Conservation (phyloP, 1,139 yeast genomes). For the Lodderomyces jiufengensis region DNA sequence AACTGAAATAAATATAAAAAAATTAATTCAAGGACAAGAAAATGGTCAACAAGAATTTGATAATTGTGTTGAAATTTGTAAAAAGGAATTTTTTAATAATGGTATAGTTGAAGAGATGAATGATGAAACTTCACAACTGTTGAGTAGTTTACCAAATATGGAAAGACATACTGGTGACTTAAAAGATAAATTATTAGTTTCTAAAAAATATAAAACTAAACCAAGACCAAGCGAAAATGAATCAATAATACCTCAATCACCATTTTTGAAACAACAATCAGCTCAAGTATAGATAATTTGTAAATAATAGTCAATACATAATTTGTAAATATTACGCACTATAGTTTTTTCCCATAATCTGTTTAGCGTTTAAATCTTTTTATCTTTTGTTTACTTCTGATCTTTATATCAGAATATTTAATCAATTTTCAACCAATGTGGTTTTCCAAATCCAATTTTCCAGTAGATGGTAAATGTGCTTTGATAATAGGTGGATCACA, state of each 20-base stretch:
- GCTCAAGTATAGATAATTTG: background rate
- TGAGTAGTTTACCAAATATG: constrained; percentile 24
- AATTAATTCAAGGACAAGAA: constrained; percentile 43
- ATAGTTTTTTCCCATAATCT: no score
- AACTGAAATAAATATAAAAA: constrained; percentile 55
- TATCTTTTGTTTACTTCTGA: no score
- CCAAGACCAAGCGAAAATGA: constrained; percentile 22
- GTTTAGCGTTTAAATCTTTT: no score
- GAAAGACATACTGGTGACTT: constrained; percentile 26
- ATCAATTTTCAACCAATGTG: constrained; percentile 19
- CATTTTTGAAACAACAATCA: constrained; percentile 22
- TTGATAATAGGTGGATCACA: constrained; percentile 95
- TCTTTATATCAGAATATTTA: no score
- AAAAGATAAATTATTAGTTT: constrained; percentile 24
- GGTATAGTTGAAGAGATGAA: constrained; percentile 23
- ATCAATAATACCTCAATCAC: constrained; percentile 33
- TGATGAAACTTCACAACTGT: constrained; percentile 17
- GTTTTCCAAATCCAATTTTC: constrained; percentile 27
- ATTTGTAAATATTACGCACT: no score
- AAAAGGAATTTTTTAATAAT: constrained; percentile 49
- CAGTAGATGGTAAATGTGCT: constrained; percentile 51
- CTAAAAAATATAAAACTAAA: constrained; percentile 36
- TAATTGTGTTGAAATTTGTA: constrained; percentile 63
- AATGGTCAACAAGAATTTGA: constrained; percentile 55
- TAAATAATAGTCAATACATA: background rate